phyloP scores from a whole-genome alignment of 2,329 filamentous ascomycete genomes.

The Allantophomopsis lycopodina region DNA sequence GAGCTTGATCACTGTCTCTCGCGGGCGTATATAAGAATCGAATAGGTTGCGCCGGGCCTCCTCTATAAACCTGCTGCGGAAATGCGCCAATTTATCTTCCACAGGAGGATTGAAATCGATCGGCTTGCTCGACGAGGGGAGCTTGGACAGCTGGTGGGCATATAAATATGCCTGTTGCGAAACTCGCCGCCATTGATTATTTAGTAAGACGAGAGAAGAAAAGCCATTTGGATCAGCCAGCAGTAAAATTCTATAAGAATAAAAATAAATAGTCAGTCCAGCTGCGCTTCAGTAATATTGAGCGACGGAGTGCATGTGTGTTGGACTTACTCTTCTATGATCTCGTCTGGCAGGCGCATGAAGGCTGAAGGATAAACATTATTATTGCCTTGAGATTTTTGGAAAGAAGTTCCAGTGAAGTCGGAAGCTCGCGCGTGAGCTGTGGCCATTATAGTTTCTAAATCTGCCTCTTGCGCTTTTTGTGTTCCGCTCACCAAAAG shows the following conservation, averaged over 20 bases:
- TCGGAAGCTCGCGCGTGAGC: too few relatives aligned
- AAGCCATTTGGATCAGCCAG: conserved; percentile 37
- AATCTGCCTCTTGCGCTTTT: too few relatives aligned
- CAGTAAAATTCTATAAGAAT: conserved; percentile 3
- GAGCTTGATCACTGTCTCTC: conserved; percentile 59
- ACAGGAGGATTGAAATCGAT: too few relatives aligned
- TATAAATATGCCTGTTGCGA: conserved; percentile 53
- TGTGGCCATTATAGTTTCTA: too few relatives aligned
- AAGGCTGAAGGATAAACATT: conserved; percentile 23
- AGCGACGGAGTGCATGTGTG: neutral
- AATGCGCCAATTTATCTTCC: conserved; percentile 35
- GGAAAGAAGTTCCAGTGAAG: too few relatives aligned
- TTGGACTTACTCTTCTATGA: conserved; percentile 49
- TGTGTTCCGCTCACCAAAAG: too few relatives aligned
- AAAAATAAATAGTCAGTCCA: conserved; percentile 2
- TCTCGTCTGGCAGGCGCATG: conserved; percentile 49
- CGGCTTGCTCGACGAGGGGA: too few relatives aligned
- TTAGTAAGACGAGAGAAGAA: conserved; percentile 51
- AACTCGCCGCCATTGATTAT: conserved; percentile 49
- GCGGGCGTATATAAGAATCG: conserved; percentile 59
- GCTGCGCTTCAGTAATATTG: too few relatives aligned
- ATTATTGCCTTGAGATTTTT: too few relatives aligned
- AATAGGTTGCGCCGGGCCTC: conserved; percentile 69
- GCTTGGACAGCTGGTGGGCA: conserved; percentile 40
- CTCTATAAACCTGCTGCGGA: conserved; percentile 53